Evolutionary conservation across 2,329 filamentous ascomycete species (phyloP).

Genomic region (Rugonectria rugulosa): DNA sequence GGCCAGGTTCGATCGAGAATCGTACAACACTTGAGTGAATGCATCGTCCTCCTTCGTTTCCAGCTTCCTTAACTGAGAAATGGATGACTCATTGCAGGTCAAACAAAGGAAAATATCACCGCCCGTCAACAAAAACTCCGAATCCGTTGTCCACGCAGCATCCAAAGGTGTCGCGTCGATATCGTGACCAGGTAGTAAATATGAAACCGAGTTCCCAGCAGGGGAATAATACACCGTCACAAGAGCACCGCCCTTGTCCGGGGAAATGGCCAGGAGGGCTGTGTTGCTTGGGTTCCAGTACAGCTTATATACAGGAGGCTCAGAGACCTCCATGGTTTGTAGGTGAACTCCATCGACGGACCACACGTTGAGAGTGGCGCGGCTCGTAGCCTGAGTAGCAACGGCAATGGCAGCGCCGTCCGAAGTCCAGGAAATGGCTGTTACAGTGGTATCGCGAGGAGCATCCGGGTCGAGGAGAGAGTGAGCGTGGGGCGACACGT

Average conservation of each 20-base stretch:
- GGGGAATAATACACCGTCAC: conserved; percentile 62
- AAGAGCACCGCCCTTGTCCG: conserved; percentile 60
- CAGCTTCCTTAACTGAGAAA: conserved; percentile 57
- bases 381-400: conserved; percentile 61
- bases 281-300: conserved; percentile 66
- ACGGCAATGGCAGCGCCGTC: conserved; percentile 65
- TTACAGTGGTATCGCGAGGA: conserved; percentile 61
- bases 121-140: conserved; percentile 66
- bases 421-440: conserved; percentile 67
- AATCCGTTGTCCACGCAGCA: conserved; percentile 65
- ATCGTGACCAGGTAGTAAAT: conserved; percentile 59
- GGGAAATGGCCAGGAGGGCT: conserved; percentile 64
- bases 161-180: conserved; percentile 61
- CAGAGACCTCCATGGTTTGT: conserved; percentile 63
- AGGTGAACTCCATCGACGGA: conserved; percentile 59
- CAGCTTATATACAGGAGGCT: conserved; percentile 68
- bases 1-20: conserved; percentile 59
- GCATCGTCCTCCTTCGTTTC: conserved; percentile 61
- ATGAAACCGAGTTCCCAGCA: conserved; percentile 54
- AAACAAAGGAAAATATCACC: conserved; percentile 62
- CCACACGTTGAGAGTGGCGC: conserved; percentile 65
- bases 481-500: conserved; percentile 48
- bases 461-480: conserved; percentile 61
- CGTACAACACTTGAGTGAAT: conserved; percentile 64
- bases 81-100: conserved; percentile 54